A percentile compares a stretch with the other conserved stretches of the same genome.
Conservation (phyloP, 1,284 basidiomycete genomes). For the Ceratobasidium sp. region DNA sequence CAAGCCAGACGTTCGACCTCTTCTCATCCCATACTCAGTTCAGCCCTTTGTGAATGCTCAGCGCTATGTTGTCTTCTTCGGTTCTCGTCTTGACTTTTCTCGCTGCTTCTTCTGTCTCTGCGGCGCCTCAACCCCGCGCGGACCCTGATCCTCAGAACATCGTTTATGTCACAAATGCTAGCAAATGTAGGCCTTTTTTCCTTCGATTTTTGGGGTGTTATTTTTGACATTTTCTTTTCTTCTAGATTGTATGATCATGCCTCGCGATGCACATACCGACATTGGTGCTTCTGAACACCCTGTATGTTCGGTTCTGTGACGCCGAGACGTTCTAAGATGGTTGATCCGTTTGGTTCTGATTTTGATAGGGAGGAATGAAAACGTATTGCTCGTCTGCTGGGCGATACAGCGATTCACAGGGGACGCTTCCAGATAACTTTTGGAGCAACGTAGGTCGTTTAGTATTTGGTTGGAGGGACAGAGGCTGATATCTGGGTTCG, state of each 20-base stretch:
- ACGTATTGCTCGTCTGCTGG: slow-evolving; percentile 43
- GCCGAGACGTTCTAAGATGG: no score
- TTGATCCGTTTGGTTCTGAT: not conserved
- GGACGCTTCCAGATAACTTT: slow-evolving; percentile 40
- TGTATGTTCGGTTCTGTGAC: not conserved
- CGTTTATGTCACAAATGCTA: slow-evolving; percentile 26
- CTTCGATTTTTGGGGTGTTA: not conserved
- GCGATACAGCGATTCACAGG: slow-evolving; percentile 23
- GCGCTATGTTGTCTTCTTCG: not conserved
- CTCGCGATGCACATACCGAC: slow-evolving; percentile 39
- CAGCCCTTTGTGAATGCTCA: not conserved
- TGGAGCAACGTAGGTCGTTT: slow-evolving; percentile 40
- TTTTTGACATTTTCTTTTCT: not conserved
- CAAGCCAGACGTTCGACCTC: not conserved
- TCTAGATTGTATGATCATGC: slow-evolving; percentile 34
- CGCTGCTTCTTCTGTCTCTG: not conserved
- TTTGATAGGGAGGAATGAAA: slow-evolving; percentile 41
- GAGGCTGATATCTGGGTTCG: no score
- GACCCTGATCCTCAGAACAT: slow-evolving; percentile 3
- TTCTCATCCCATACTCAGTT: not conserved
- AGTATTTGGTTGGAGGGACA: not conserved
- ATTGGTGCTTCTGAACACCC: slow-evolving; percentile 43
- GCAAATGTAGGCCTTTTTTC: slow-evolving; percentile 8
- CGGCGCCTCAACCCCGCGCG: slow-evolving; percentile 7
- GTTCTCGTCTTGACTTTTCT: not conserved